Percentiles rank a stretch among this genome's conserved stretches.
phyloP scores from a whole-genome alignment of 805 yeast species.

The Kazachstania africana region DNA sequence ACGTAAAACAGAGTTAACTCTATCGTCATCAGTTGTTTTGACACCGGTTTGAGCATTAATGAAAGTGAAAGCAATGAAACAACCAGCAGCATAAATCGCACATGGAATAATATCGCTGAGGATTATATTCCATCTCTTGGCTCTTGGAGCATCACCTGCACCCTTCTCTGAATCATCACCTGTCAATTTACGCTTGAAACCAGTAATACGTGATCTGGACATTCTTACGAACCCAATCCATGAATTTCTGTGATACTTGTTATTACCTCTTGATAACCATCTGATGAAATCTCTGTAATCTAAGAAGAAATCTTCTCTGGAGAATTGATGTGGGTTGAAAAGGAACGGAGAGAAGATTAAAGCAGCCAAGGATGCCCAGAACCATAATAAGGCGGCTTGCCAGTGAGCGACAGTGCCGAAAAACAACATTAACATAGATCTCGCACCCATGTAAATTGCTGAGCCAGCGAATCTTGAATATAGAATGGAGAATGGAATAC shows the following conservation, averaged over 20 bases:
- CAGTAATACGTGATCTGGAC: conserved; percentile 75
- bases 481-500: conserved; percentile 64
- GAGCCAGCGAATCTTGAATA: conserved; percentile 73
- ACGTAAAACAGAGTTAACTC: conserved; percentile 63
- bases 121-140: conserved; percentile 64
- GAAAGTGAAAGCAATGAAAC: conserved; percentile 68
- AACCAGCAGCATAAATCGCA: conserved; percentile 63
- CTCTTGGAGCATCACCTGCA: conserved; percentile 76
- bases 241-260: conserved; percentile 78
- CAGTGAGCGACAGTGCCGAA: conserved; percentile 70
- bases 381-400: conserved; percentile 93
- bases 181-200: conserved; percentile 63
- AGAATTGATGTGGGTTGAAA: conserved; percentile 96
- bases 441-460: conserved; percentile 75
- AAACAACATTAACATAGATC: conserved; percentile 58
- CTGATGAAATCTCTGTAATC: conserved; percentile 90
- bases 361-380: conserved; percentile 88
- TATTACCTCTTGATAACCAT: conserved; percentile 87
- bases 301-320: conserved; percentile 90
- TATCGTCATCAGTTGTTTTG: conserved; percentile 30
- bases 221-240: conserved; percentile 80
- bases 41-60: conserved; percentile 86
- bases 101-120: conserved; percentile 65
- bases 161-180: conserved; percentile 73
- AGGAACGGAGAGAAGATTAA: conserved; percentile 85